Evolutionary conservation across 2,329 filamentous ascomycete species (phyloP).

Genomic region (Verticillium dahliae): DNA sequence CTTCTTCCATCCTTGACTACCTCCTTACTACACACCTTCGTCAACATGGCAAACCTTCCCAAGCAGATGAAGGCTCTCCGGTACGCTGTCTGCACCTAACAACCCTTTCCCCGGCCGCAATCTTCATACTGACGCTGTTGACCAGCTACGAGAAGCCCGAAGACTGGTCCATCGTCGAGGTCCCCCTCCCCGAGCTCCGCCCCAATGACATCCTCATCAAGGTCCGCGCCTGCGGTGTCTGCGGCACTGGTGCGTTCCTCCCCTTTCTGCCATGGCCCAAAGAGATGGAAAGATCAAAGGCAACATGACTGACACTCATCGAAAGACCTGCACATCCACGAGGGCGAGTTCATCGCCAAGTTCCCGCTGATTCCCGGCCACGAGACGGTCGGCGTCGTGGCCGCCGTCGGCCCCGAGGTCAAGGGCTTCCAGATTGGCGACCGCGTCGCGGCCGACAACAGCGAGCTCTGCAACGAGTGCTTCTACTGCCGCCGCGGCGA

Average conservation of each 20-base stretch:
- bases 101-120: neutral
- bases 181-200: constrained; percentile 54
- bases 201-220: constrained; percentile 57
- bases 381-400: constrained; percentile 61
- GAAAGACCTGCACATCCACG: constrained; percentile 48
- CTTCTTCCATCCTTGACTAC: neutral
- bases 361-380: constrained; percentile 64
- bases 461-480: constrained; percentile 63
- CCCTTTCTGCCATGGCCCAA: neutral
- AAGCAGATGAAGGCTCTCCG: constrained; percentile 56
- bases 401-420: constrained; percentile 49
- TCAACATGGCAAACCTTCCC: constrained; percentile 35
- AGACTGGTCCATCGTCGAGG: constrained; percentile 52
- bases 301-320: constrained; percentile 8
- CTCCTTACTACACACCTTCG: neutral
- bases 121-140: neutral
- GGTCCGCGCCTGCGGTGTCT: constrained; percentile 62
- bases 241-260: constrained; percentile 42
- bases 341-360: constrained; percentile 59
- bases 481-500: constrained; percentile 68
- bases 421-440: constrained; percentile 55
- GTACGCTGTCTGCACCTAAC: constrained; percentile 26
- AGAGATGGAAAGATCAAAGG: neutral
- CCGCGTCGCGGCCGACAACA: constrained; percentile 58
- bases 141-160: constrained; percentile 55